Evolutionary conservation across 768 basidiomycete species (phyloP).

Genomic region (Pisolithus marmoratus): DNA sequence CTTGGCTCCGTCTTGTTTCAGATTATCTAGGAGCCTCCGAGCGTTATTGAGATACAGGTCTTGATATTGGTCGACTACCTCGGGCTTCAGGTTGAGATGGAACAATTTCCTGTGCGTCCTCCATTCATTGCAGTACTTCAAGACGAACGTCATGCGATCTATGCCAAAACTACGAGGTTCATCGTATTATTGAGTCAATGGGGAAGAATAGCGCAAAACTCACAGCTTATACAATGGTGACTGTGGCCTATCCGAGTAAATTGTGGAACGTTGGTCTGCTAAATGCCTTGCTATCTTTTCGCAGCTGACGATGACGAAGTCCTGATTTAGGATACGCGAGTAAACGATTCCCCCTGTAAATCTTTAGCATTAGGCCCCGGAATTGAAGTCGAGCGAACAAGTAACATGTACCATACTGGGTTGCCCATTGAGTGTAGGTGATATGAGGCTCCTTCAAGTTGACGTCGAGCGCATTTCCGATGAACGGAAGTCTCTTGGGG

Average conservation of each 20-base stretch:
- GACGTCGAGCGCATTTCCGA: no score
- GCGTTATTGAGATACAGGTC: constrained; percentile 9
- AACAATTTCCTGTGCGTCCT: constrained; percentile 15
- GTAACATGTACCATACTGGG: not conserved
- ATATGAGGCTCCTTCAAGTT: no score
- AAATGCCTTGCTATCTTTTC: constrained; percentile 8
- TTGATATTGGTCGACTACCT: constrained; percentile 2
- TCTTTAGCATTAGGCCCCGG: not conserved
- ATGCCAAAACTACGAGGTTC: constrained; percentile 10
- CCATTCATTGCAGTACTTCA: constrained; percentile 18
- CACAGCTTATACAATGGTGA: constrained; percentile 7
- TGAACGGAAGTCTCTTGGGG: no score
- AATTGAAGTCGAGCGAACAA: no score
- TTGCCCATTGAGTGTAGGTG: no score
- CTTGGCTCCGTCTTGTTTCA: constrained; percentile 1
- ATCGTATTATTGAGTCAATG: not conserved
- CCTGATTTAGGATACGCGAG: constrained; percentile 6
- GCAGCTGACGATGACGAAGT: constrained; percentile 9
- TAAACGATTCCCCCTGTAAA: constrained; percentile 8
- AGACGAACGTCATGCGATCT: constrained; percentile 10
- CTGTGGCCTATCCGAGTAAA: constrained; percentile 13
- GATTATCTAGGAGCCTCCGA: constrained; percentile 2
- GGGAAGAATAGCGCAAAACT: not conserved
- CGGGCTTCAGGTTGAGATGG: constrained; percentile 11
- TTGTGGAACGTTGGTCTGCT: constrained; percentile 11